phyloP scores from a whole-genome alignment of 1,139 yeast genomes.

The Candida gigantensis region DNA sequence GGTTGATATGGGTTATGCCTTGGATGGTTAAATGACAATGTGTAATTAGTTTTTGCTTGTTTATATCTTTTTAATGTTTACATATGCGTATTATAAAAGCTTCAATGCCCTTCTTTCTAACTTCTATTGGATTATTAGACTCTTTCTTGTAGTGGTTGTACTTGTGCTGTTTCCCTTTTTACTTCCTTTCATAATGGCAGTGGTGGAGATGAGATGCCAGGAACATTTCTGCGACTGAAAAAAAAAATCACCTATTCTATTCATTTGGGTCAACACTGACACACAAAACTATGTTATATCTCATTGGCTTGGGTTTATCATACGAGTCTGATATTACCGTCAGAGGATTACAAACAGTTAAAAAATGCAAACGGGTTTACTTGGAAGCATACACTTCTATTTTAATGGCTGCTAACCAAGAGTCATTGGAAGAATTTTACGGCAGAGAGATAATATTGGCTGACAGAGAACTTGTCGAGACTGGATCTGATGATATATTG shows the following conservation, averaged over 20 bases:
- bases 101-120: slow-evolving; percentile 1
- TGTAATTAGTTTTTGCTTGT: too few species aligned
- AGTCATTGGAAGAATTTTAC: slow-evolving; percentile 70
- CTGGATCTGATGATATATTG: slow-evolving; percentile 80
- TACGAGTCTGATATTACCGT: slow-evolving; percentile 90
- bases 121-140: not conserved
- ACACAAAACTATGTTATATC: slow-evolving; percentile 37
- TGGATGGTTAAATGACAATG: slow-evolving; percentile 34
- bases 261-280: too few species aligned
- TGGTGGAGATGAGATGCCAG: not conserved
- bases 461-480: slow-evolving; percentile 91
- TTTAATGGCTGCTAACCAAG: slow-evolving; percentile 85
- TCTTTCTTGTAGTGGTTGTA: slow-evolving; percentile 7
- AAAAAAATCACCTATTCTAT: too few species aligned
- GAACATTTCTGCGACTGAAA: too few species aligned
- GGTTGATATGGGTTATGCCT: slow-evolving; percentile 44
- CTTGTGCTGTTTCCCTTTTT: not conserved
- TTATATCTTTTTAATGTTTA: too few species aligned
- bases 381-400: slow-evolving; percentile 95
- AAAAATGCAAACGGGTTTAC: slow-evolving; percentile 82
- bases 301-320: slow-evolving; percentile 89
- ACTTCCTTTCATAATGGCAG: not conserved
- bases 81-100: too few species aligned
- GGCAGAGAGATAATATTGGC: slow-evolving; percentile 86
- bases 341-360: slow-evolving; percentile 84